These are phyloP conservation scores for Wallacemonas sp. DNA, from an alignment of 208 protist genomes.

Conservation along the genomic window DNA sequence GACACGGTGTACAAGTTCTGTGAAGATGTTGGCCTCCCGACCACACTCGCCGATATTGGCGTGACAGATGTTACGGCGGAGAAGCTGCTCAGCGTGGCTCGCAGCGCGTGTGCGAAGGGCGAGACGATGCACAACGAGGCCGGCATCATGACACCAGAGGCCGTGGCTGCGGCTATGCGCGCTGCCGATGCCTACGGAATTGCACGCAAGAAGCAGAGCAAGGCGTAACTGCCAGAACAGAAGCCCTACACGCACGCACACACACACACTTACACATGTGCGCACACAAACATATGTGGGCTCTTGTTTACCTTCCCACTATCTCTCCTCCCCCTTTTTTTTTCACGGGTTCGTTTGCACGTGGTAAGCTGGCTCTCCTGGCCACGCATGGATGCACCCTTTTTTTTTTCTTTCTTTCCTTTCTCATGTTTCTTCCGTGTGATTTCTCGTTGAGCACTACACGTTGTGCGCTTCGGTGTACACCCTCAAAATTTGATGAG, in stretches of 20 bases:
- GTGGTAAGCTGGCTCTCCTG: too few relatives aligned
- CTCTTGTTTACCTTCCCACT: too few relatives aligned
- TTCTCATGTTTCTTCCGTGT: conserved; percentile 13
- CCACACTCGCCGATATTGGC: conserved; percentile 29
- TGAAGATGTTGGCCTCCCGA: conserved; percentile 28
- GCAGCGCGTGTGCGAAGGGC: conserved; percentile 15
- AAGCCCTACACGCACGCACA: too few relatives aligned
- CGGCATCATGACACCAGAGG: conserved; percentile 21
- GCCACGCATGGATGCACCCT: too few relatives aligned
- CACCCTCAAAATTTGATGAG: too few relatives aligned
- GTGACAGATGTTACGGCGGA: conserved; percentile 9
- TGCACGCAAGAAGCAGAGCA: conserved; percentile 11
- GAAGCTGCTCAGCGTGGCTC: conserved; percentile 19
- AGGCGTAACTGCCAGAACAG: too few relatives aligned
- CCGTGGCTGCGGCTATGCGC: conserved; percentile 13
- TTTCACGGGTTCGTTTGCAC: too few relatives aligned
- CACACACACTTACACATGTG: not conserved
- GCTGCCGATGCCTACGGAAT: conserved; percentile 23
- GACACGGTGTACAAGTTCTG: conserved; percentile 30
- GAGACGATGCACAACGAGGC: conserved; percentile 37
- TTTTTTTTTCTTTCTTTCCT: conserved; percentile 1
- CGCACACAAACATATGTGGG: too few relatives aligned
- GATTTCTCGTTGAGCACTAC: too few relatives aligned
- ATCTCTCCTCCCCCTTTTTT: too few relatives aligned
- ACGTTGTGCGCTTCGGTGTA: too few relatives aligned